phyloP scores from a whole-genome alignment of 2,329 filamentous ascomycete genomes.

The Talaromyces albobiverticillius region DNA sequence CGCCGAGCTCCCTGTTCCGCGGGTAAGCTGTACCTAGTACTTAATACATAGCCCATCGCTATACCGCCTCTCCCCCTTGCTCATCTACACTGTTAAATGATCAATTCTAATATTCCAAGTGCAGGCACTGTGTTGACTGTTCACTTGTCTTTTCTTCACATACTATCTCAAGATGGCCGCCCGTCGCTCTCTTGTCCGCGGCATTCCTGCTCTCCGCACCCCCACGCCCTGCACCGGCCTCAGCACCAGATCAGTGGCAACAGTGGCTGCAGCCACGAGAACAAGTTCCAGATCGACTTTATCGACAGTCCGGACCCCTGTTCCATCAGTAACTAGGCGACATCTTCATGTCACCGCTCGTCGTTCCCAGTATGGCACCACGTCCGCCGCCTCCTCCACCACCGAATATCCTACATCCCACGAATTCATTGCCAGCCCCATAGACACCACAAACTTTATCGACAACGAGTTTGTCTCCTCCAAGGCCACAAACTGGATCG shows the following conservation, averaged over 20 bases:
- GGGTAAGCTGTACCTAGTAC: no score
- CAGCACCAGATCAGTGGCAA: constrained; percentile 22
- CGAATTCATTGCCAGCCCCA: constrained; percentile 52
- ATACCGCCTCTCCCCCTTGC: no score
- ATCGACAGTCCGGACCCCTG: neutral
- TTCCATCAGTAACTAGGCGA: neutral
- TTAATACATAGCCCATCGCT: no score
- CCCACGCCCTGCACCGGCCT: constrained; percentile 34
- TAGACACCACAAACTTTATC: constrained; percentile 62
- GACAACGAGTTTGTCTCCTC: constrained; percentile 62
- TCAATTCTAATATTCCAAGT: no score
- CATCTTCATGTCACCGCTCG: constrained; percentile 51
- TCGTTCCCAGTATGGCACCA: constrained; percentile 50
- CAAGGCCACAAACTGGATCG: constrained; percentile 60
- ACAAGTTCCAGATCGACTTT: neutral
- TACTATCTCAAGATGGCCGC: constrained; percentile 32
- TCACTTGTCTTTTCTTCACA: neutral
- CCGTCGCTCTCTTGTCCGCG: constrained; percentile 34
- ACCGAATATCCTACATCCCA: constrained; percentile 57
- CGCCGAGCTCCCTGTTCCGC: no score
- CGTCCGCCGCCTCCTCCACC: constrained; percentile 48
- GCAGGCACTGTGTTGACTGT: neutral
- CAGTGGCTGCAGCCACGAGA: constrained; percentile 17
- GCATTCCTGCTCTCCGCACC: constrained; percentile 38
- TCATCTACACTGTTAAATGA: no score